Percentiles rank a stretch among this genome's conserved stretches.
Evolutionary conservation across 176 grass and related monocot species (phyloP).

Genomic region (Musa schizocarpa): DNA sequence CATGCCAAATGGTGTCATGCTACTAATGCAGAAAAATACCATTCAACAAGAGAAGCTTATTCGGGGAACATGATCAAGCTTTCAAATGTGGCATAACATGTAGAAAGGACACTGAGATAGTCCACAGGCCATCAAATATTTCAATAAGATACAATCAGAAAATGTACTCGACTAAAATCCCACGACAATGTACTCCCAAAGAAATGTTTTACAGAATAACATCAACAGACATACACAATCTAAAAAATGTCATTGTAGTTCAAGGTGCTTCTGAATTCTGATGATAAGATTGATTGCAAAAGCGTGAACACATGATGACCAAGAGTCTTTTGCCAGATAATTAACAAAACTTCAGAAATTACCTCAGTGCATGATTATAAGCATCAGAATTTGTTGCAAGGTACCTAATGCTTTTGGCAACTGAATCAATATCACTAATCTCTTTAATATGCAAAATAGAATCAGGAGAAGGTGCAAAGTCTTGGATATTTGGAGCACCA

Average conservation of each 20-base stretch:
- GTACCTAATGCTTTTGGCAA: slow-evolving; percentile 68
- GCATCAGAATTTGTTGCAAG: slow-evolving; percentile 54
- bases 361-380: slow-evolving; percentile 88
- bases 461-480: slow-evolving; percentile 62
- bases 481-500: slow-evolving; percentile 86
- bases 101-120: too few relatives aligned
- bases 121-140: too few relatives aligned
- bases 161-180: too few relatives aligned
- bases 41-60: too few relatives aligned
- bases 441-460: slow-evolving; percentile 89
- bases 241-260: neutral
- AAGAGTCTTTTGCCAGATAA: neutral
- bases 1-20: too few relatives aligned
- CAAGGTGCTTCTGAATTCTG: neutral
- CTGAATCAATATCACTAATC: slow-evolving; percentile 48
- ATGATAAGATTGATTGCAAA: neutral
- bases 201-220: neutral
- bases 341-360: slow-evolving; percentile 7
- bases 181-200: too few relatives aligned
- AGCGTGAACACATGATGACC: neutral
- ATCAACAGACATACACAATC: neutral
- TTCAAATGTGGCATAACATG: too few relatives aligned
- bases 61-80: too few relatives aligned
- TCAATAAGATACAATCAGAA: too few relatives aligned
- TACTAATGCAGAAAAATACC: too few relatives aligned